A percentile compares a stretch with the other conserved stretches of the same genome.
These are phyloP conservation scores for Galerina sulciceps DNA, from an alignment of 768 basidiomycete genomes.

Conservation along the genomic window DNA sequence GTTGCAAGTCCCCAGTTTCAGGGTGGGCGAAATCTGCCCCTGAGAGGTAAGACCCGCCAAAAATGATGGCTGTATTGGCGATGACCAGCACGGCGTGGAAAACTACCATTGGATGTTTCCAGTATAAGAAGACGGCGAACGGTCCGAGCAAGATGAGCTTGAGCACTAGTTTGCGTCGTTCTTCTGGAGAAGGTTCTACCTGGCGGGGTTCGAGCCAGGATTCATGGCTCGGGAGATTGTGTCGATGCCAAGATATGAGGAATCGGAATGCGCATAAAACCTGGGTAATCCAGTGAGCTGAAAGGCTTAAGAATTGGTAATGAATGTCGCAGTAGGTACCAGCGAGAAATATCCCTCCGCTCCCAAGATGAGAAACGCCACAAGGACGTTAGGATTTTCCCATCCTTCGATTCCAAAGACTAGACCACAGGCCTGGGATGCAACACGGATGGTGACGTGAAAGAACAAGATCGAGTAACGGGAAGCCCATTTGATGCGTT, in stretches of 20 bases:
- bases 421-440: conserved; percentile 37
- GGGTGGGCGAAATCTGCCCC: conserved; percentile 21
- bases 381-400: conserved; percentile 27
- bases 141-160: conserved; percentile 26
- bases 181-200: conserved; percentile 13
- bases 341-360: conserved; percentile 13
- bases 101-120: conserved; percentile 30
- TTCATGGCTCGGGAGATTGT: conserved; percentile 30
- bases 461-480: conserved; percentile 36
- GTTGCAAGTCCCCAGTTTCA: conserved; percentile 9
- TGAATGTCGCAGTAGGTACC: not conserved
- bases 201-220: conserved; percentile 40
- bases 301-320: not conserved
- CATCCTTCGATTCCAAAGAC: conserved; percentile 38
- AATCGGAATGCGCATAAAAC: conserved; percentile 37
- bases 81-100: conserved; percentile 34
- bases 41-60: conserved; percentile 34
- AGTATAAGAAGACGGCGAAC: conserved; percentile 25
- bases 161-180: not conserved
- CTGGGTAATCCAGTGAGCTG: not conserved
- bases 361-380: conserved; percentile 33
- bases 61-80: conserved; percentile 36
- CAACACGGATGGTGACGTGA: conserved; percentile 36
- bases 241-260: conserved; percentile 40
- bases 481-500: conserved; percentile 32